phyloP scores from a whole-genome alignment of 352 stramenopile species.

The Pythium scleroteichum region DNA sequence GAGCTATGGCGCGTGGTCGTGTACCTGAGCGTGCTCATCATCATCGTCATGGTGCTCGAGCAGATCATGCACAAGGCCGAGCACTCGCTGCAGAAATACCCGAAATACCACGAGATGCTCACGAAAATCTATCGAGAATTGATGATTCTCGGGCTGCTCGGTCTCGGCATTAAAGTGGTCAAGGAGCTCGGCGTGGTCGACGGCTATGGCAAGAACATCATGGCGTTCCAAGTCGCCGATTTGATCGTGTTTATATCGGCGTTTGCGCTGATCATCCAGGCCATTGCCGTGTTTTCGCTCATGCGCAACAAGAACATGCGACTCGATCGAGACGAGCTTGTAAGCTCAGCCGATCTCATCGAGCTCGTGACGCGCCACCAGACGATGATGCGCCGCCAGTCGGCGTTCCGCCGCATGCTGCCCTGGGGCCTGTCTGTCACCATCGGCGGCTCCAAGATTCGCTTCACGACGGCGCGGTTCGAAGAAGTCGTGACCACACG shows the following conservation, averaged over 20 bases:
- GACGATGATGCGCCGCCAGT: constrained; percentile 15
- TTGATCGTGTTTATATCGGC: constrained; percentile 38
- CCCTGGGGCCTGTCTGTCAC: constrained; percentile 4
- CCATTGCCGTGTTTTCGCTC: constrained; percentile 30
- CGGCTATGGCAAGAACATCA: constrained; percentile 23
- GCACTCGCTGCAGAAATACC: constrained; percentile 44
- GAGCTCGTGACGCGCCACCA: constrained; percentile 29
- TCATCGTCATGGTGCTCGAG: constrained; percentile 56
- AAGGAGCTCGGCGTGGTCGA: constrained; percentile 22
- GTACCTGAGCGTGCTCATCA: constrained; percentile 49
- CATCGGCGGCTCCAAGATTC: constrained; percentile 7
- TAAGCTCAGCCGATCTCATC: constrained; percentile 28
- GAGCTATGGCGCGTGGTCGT: constrained; percentile 57
- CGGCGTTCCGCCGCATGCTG: constrained; percentile 13
- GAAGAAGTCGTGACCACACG: constrained; percentile 23
- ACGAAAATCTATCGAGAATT: constrained; percentile 44
- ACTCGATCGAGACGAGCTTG: constrained; percentile 23
- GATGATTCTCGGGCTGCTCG: constrained; percentile 33
- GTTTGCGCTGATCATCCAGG: constrained; percentile 34
- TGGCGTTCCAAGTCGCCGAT: constrained; percentile 39
- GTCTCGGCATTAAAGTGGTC: constrained; percentile 39
- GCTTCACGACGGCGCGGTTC: constrained; percentile 11
- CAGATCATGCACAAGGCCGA: constrained; percentile 47
- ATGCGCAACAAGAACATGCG: constrained; percentile 33
- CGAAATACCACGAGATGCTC: constrained; percentile 70